Evolutionary conservation across 2,329 filamentous ascomycete species (phyloP), one percentile per base, ranked within the genome.

Genomic region (Neonectria magnoliae): DNA sequence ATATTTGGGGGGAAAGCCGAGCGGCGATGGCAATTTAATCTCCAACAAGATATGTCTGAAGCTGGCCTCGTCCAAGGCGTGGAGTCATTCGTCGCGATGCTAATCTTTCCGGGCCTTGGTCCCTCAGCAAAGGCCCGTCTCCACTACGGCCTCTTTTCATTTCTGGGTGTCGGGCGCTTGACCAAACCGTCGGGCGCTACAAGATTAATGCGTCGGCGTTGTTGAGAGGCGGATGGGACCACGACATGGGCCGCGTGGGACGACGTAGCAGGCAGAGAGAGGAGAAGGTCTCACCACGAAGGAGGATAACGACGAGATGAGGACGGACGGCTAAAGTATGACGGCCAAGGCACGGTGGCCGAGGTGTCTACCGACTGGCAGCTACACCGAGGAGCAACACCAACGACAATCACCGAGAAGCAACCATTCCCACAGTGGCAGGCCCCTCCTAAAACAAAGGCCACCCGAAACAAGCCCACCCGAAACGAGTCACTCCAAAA

Each of bases 151-250:
- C 50, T 53, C 47, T 31, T 20, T n/a, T 36, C 48, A 22, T 33
- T 51, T 50, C 47, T 50, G 16, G 25, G 25, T 31, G 25, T 36
- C 29, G 48, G 56, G 61, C 61, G 61, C 56, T 54, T 64, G 61
- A 16, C 44, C 61, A 64, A 64, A 64, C 56, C 20, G 27, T 22
- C 27, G 50, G 61, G 53, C 53, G 53, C 52, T 57, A 57, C 52
- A 56, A 25, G 59, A 50, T 55, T 61, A 56, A 56, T 61, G 59
- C 52, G 41, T 38, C 25, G 52, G 25, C 18, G 27, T n/a, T 50
- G 45, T 45, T 36, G 59, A 42, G 54, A 25, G 25, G 25, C 6
- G 25, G 13, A 47, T 45, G 54, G 54, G 36, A 31, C 48, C 33
- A 53, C 41, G 41, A 18, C 41, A 31, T 54, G 54, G 55, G 48